These are phyloP conservation scores for Eucalyptus sp. DNA, from an alignment of 345 rosid species.

Conservation along the genomic window DNA sequence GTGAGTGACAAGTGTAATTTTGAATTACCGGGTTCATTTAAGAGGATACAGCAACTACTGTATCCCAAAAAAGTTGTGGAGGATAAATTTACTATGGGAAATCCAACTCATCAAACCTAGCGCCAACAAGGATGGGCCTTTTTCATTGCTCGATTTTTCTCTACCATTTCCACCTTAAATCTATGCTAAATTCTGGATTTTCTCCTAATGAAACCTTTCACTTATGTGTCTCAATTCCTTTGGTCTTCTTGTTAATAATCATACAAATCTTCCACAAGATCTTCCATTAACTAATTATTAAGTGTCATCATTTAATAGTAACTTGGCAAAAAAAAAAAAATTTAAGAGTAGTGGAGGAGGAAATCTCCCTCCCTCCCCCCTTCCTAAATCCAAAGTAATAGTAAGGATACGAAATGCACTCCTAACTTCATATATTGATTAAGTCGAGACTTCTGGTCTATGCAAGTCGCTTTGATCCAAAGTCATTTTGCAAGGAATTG, in stretches of 20 bases:
- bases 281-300: neutral
- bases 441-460: neutral
- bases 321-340: neutral
- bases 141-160: rapidly evolving
- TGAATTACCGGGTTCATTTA: neutral
- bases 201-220: neutral
- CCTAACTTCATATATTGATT: neutral
- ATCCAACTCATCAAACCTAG: neutral
- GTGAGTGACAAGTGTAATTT: neutral
- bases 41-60: neutral
- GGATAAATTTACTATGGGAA: too few species aligned
- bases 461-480: neutral
- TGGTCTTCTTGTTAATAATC: neutral
- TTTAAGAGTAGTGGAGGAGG: neutral
- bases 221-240: too few species aligned
- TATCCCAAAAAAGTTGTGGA: neutral
- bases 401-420: too few species aligned
- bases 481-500: neutral
- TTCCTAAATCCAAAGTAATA: too few species aligned
- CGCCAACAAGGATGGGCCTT: neutral
- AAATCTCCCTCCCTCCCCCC: neutral
- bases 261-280: neutral
- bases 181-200: neutral
- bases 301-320: neutral
- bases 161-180: neutral